Conservation (phyloP, 2,329 filamentous ascomycete species). For the Colletotrichum godetiae region DNA sequence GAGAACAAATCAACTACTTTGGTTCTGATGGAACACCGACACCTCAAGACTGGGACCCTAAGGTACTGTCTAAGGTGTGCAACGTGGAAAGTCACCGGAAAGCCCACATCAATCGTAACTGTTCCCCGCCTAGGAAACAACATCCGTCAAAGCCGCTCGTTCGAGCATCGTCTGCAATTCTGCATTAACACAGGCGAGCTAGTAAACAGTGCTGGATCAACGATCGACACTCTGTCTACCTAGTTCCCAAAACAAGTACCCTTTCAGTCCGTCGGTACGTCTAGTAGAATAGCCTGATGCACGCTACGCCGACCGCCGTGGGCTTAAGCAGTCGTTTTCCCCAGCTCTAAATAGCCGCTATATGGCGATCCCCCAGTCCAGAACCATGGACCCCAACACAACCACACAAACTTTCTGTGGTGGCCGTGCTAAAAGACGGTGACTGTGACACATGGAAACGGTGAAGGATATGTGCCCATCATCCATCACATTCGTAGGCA, state of each 20-base stretch:
- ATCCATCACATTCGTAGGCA: neutral
- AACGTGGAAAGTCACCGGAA: slow-evolving; percentile 7
- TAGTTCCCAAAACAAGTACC: neutral
- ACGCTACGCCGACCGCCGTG: neutral
- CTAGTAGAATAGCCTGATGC: neutral
- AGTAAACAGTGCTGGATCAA: neutral
- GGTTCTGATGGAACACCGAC: neutral
- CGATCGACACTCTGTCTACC: neutral
- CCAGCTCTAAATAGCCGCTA: neutral
- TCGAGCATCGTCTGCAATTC: neutral
- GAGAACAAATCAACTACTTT: slow-evolving; percentile 3
- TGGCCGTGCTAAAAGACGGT: neutral
- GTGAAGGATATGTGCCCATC: neutral
- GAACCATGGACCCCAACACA: neutral
- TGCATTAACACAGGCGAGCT: neutral
- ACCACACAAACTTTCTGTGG: neutral
- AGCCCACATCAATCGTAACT: slow-evolving; percentile 10
- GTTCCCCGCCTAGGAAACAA: slow-evolving; percentile 8
- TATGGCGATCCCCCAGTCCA: slow-evolving; percentile 19
- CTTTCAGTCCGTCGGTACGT: neutral
- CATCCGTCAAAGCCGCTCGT: neutral
- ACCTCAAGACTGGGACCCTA: neutral
- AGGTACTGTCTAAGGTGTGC: neutral
- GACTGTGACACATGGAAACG: slow-evolving; percentile 5
- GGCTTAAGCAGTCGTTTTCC: neutral